Percentiles rank a stretch among this genome's conserved stretches.
Evolutionary conservation across 164 flowering plant genomes (phyloP).

Genomic region (Chimonanthus praecox): DNA sequence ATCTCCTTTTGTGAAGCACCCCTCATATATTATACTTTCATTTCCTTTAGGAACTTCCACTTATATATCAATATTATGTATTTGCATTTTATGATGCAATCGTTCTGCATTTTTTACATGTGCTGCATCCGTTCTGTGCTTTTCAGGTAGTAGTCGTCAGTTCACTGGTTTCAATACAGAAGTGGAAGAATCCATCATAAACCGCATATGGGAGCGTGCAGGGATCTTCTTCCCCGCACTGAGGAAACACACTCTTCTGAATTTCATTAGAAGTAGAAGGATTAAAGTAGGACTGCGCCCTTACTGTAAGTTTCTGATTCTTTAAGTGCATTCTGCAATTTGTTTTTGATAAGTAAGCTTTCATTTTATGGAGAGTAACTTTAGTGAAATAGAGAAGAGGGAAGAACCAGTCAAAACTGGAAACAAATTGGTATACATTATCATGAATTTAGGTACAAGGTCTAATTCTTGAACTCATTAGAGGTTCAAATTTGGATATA

Average conservation of each 20-base stretch:
- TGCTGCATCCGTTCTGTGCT: neutral
- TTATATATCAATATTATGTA: too few species aligned
- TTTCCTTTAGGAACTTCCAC: too few species aligned
- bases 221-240: constrained; percentile 70
- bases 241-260: constrained; percentile 32
- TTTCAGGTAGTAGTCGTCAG: constrained; percentile 89
- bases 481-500: too few species aligned
- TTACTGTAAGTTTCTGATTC: constrained; percentile 52
- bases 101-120: neutral
- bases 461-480: too few species aligned
- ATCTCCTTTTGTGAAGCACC: too few species aligned
- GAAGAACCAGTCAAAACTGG: too few species aligned
- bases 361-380: too few species aligned
- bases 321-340: neutral
- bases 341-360: neutral
- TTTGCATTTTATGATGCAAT: too few species aligned
- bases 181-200: constrained; percentile 49
- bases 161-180: constrained; percentile 69
- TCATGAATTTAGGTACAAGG: too few species aligned
- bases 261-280: constrained; percentile 35
- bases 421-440: too few species aligned
- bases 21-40: too few species aligned
- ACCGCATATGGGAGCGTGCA: constrained; percentile 66
- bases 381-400: too few species aligned
- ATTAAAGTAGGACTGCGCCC: constrained; percentile 88